Conservation (phyloP, 352 stramenopile species). For the Globisporangium spiculum region DNA sequence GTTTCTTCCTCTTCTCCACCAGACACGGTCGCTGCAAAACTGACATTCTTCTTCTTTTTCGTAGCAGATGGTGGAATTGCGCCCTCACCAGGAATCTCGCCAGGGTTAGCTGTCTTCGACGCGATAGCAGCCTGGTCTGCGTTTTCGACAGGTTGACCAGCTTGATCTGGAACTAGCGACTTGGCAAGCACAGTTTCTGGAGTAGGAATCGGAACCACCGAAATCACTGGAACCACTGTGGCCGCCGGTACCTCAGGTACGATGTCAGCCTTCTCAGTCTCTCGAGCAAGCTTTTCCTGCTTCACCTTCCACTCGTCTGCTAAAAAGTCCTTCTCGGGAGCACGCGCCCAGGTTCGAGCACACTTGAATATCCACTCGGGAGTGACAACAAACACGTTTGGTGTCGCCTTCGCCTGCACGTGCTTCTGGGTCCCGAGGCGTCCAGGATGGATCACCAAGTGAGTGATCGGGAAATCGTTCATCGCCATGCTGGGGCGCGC, state of each 20-base stretch:
- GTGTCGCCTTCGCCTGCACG: constrained; percentile 62
- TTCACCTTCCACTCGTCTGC: constrained; percentile 64
- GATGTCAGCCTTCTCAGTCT: constrained; percentile 18
- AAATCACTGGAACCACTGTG: background rate
- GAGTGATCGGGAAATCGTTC: constrained; percentile 75
- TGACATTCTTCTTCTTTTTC: constrained; percentile 53
- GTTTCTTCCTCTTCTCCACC: constrained; percentile 28
- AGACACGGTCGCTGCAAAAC: constrained; percentile 46
- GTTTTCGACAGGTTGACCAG: background rate
- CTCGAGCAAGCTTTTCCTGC: constrained; percentile 20
- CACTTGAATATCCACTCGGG: constrained; percentile 83
- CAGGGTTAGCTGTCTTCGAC: background rate
- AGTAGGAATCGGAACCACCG: background rate
- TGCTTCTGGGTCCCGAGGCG: constrained; percentile 82
- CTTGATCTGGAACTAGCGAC: background rate
- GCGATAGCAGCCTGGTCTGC: background rate
- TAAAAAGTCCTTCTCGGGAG: constrained; percentile 61
- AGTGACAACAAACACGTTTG: constrained; percentile 60
- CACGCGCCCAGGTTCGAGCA: constrained; percentile 62
- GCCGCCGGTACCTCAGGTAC: constrained; percentile 7
- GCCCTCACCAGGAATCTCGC: background rate
- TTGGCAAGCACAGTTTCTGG: background rate
- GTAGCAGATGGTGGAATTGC: constrained; percentile 16
- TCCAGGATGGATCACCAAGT: constrained; percentile 80
- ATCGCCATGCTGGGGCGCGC: constrained; percentile 64